Conservation (phyloP, 805 yeast genomes). For the Starmerella potacharoeniae region DNA sequence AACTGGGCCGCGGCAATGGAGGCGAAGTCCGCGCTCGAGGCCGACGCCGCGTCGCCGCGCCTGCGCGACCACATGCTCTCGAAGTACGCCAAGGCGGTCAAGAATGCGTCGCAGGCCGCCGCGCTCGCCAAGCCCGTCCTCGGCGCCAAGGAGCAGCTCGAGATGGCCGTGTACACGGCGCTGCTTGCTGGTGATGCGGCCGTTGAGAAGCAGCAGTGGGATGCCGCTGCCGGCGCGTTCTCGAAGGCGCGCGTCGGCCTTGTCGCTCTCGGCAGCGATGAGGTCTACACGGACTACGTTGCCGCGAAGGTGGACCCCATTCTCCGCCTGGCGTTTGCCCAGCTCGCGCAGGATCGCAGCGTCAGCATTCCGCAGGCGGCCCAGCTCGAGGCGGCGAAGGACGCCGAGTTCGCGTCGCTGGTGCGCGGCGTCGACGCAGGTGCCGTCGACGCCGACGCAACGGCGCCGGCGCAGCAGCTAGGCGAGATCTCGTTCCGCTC, state of each 20-base stretch:
- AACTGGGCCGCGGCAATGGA: constrained; percentile 61
- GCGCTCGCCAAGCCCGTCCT: constrained; percentile 9
- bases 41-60: constrained; percentile 34
- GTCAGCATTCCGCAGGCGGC: constrained; percentile 35
- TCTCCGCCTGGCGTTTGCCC: constrained; percentile 42
- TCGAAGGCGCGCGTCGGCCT: constrained; percentile 53
- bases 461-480: constrained; percentile 14
- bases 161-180: constrained; percentile 29
- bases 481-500: constrained; percentile 42
- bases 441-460: constrained; percentile 1
- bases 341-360: constrained; percentile 25
- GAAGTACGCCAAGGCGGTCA: constrained; percentile 55
- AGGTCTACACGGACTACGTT: constrained; percentile 42
- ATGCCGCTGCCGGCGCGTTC: constrained; percentile 38
- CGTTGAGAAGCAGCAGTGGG: constrained; percentile 47
- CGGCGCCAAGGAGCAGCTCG: constrained; percentile 17
- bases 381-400: constrained; percentile 38
- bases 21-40: constrained; percentile 43
- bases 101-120: constrained; percentile 35
- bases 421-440: constrained; percentile 34
- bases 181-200: constrained; percentile 43
- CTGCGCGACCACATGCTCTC: constrained; percentile 42
- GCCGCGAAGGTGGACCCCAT: constrained; percentile 57
- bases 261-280: constrained; percentile 34
- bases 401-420: constrained; percentile 30